These are phyloP conservation scores for Coniophora puteana DNA, from an alignment of 1,284 basidiomycete genomes.

Conservation along the genomic window DNA sequence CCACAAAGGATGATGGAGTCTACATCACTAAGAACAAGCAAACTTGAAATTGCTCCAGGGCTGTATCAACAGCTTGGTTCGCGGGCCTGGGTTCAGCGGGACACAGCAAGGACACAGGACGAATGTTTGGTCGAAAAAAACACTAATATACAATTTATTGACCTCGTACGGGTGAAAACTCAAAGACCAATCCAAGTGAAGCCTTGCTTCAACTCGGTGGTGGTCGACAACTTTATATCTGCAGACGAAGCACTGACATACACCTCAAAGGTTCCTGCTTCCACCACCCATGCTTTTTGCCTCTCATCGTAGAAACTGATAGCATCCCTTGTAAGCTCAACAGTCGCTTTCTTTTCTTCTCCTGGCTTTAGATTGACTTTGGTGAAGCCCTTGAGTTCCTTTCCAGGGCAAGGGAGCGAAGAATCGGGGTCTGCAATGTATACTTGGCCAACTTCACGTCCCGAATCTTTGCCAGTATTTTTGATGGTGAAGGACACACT, in stretches of 20 bases:
- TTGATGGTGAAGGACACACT: conserved; percentile 35
- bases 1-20: no score
- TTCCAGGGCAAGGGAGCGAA: conserved; percentile 32
- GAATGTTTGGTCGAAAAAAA: no score
- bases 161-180: background rate
- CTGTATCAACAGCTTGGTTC: no score
- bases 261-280: conserved; percentile 38
- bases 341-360: conserved; percentile 31
- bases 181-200: conserved; percentile 40
- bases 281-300: conserved; percentile 37
- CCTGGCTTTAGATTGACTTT: conserved; percentile 42
- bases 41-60: no score
- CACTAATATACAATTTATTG: no score
- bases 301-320: conserved; percentile 43
- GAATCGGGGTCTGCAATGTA: conserved; percentile 38
- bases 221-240: conserved; percentile 31
- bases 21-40: no score
- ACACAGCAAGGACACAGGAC: no score
- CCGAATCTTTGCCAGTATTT: conserved; percentile 37
- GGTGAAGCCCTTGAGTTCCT: conserved; percentile 44
- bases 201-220: conserved; percentile 27
- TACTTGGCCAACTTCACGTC: conserved; percentile 40
- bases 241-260: conserved; percentile 35
- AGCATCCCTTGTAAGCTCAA: conserved; percentile 38
- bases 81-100: no score